Evolutionary conservation across 441 rosid species (phyloP), one percentile per base, ranked within the genome.

Genomic region (Flueggea neowawraea): DNA sequence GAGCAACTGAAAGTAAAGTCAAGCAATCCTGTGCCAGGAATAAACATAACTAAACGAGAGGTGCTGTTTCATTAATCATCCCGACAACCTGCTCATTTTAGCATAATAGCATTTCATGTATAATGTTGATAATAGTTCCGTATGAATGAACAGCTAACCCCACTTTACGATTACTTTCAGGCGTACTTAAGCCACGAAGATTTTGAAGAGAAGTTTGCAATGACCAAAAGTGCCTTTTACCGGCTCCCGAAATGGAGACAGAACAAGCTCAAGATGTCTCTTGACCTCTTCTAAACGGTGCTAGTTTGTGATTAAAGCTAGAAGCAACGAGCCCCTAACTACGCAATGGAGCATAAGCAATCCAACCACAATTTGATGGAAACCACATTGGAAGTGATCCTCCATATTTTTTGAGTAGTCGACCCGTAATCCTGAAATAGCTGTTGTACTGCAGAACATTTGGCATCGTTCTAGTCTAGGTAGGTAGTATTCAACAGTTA

Each of bases 181-280:
- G 87, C 78, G 16, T 84, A 89, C 73, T 70, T 92, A 55, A 75
- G 91, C 9, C 74, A 80, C 12, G 77, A 69, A 58, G 98, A 92
- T 74, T 89, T 92, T 52, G 59, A 70, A 62, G 93, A 82, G 78
- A 83, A 74, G 56, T 73, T 92, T 31, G 73, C 75, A 72, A 86
- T 89, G 83, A 61, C 69, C 0, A 84, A 73, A 67, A 22, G 58
- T 13, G 70, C 83, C n/a, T 92, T 92, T 74, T 82, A 84, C 55
- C 63, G 54, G 73, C 87, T 87, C 66, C 84, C 96, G 13, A 89
- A 84, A 70, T 92, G 96, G 96, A 82, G 69, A 69, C 95, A 84
- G 80, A 82, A 89, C 83, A 89, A 89, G 75, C 82, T 89, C 69
- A 89, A 89, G 86, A 60, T 75, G 64, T 75, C 83, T 56, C 72